These are phyloP conservation scores for Phoma sp. DNA, from an alignment of 2,329 filamentous ascomycete species.

Conservation along the genomic window DNA sequence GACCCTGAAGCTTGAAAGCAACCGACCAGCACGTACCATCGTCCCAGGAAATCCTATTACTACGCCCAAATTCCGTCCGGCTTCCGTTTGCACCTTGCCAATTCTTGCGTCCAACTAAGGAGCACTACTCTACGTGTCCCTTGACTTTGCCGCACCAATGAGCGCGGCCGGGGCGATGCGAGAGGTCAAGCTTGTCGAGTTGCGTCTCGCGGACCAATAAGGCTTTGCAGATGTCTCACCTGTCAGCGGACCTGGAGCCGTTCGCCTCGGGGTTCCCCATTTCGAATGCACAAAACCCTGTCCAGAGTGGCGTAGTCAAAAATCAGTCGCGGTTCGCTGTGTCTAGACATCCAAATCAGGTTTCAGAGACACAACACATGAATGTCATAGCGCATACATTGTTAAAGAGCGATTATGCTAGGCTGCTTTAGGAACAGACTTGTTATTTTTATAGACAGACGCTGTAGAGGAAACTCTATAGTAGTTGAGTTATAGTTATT, in stretches of 20 bases:
- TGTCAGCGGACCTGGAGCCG: constrained; percentile 23
- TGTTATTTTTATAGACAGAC: too few relatives aligned
- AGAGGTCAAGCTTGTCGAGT: constrained; percentile 8
- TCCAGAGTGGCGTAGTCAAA: background rate
- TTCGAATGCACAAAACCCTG: constrained; percentile 10
- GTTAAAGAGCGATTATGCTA: too few relatives aligned
- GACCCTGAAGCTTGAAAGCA: constrained; percentile 1
- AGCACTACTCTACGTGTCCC: too few relatives aligned
- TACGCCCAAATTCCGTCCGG: background rate
- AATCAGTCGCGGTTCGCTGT: background rate
- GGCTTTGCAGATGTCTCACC: constrained; percentile 12
- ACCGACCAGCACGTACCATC: constrained; percentile 13
- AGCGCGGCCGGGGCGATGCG: constrained; percentile 16
- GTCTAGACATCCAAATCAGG: background rate
- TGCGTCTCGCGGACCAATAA: constrained; percentile 10
- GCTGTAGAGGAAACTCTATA: too few relatives aligned
- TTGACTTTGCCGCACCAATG: background rate
- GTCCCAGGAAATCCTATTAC: constrained; percentile 1
- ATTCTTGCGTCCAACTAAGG: background rate
- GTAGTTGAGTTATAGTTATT: too few relatives aligned
- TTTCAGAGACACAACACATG: background rate
- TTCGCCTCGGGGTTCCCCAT: constrained; percentile 27
- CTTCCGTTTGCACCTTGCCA: background rate
- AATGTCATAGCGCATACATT: background rate
- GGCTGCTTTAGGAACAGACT: too few relatives aligned